A percentile compares a stretch with the other conserved stretches of the same genome.
Conservation (phyloP, 768 basidiomycete species). For the Lentinula detonsa region DNA sequence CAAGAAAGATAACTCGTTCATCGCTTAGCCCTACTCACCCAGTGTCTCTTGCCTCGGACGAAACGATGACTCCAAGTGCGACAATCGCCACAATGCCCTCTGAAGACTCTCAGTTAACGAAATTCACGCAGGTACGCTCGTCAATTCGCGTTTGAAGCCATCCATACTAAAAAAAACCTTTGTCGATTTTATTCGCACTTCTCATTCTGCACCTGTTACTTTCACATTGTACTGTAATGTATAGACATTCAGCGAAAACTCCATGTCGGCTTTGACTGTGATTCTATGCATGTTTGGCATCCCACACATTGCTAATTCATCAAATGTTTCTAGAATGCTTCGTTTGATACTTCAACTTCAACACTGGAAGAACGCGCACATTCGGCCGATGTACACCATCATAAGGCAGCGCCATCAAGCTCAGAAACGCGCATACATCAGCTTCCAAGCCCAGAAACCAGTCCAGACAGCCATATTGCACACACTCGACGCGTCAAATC, state of each 20-base stretch:
- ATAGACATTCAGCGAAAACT: neutral
- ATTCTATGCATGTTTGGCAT: neutral
- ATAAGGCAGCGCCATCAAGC: neutral
- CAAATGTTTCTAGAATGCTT: neutral
- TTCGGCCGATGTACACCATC: neutral
- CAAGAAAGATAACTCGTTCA: neutral
- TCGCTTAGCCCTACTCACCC: neutral
- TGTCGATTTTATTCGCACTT: no score
- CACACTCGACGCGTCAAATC: neutral
- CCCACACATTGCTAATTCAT: neutral
- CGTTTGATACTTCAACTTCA: neutral
- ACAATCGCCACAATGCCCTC: slow-evolving; percentile 6
- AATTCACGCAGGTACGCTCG: neutral
- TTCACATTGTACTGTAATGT: no score
- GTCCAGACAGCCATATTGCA: neutral
- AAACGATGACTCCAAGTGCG: neutral
- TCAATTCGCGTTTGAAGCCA: neutral
- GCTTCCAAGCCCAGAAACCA: slow-evolving; percentile 6
- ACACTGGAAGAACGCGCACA: neutral
- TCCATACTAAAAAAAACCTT: neutral
- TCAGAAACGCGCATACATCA: slow-evolving; percentile 13
- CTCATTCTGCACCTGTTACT: no score
- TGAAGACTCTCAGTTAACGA: slow-evolving; percentile 14
- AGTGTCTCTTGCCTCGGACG: neutral
- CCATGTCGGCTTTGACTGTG: neutral